Base-by-base conservation (phyloP, 768 basidiomycete species). In the Phaeolepiota aurea region DNA sequence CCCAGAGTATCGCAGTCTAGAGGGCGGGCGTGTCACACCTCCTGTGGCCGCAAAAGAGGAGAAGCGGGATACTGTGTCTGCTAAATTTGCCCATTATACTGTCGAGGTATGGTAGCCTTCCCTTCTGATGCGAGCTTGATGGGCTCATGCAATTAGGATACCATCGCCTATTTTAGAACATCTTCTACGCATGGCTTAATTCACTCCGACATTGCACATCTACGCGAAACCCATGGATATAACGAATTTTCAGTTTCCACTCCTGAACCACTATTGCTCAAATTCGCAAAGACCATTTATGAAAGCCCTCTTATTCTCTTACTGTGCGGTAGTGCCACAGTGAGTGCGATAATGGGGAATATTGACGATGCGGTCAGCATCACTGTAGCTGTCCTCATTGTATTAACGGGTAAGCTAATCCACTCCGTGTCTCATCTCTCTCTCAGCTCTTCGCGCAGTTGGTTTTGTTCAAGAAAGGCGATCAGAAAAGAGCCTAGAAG, bases 391-490 rank as follows among this genome's bases (percentile, higher is more conserved):
- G 86, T 98, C 13, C 62, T 88, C 20, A 97, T 97, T 42, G 93
- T 98, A 16, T 64, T 98, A 4, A 93, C 92, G 25, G 91, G 91
- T 93, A 50, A 58, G 74, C 48, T 19, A n/a, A n/a, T n/a, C n/a
- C n/a, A n/a, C n/a, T n/a, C n/a, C n/a, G n/a, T n/a, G n/a, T n/a
- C n/a, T n/a, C n/a, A n/a, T n/a, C n/a, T n/a, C n/a, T n/a, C n/a
- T n/a, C n/a, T n/a, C n/a, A n/a, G n/a, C n/a, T n/a, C n/a, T n/a
- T 41, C 23, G 9, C 25, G 3, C 46, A 74, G 93, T 98, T 47
- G 94, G 90, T 7, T 98, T 97, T 54, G 79, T 98, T 20, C 93
- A 98, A 60, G 93, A 98, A 59, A 79, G 86, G 45, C 74, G 93
- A 21, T 97, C 94, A 1, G 93, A 97, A 57, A 82, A 96, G 63